Conservation (phyloP, 1,284 basidiomycete species). For the Hymenochaete sp. region DNA sequence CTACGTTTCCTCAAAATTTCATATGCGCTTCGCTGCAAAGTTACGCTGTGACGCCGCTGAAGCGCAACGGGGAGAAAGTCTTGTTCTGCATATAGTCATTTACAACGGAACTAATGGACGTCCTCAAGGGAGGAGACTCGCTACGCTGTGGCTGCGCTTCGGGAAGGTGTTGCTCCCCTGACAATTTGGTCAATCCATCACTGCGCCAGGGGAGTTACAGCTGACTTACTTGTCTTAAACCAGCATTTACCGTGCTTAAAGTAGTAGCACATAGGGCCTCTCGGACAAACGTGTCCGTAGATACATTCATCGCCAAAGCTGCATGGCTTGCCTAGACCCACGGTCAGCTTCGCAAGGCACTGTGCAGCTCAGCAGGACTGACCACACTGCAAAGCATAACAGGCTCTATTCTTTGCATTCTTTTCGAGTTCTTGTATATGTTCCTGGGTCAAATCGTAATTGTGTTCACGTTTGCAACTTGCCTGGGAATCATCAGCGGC, state of each 20-base stretch:
- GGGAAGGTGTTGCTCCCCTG: too few relatives aligned
- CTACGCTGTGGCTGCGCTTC: too few relatives aligned
- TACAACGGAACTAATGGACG: too few relatives aligned
- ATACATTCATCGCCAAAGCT: constrained; percentile 65
- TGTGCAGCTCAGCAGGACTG: not conserved
- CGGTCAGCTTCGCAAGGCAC: not conserved
- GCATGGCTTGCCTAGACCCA: constrained; percentile 48
- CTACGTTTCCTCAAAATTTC: too few relatives aligned
- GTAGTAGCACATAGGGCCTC: constrained; percentile 48
- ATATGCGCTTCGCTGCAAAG: too few relatives aligned
- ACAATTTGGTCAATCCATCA: too few relatives aligned
- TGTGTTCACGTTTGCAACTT: constrained; percentile 72
- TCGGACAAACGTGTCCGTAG: constrained; percentile 76
- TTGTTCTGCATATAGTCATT: too few relatives aligned
- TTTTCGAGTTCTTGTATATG: constrained; percentile 55
- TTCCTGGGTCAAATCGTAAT: constrained; percentile 59
- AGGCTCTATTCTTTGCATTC: constrained; percentile 74
- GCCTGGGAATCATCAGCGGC: constrained; percentile 33
- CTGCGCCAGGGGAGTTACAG: too few relatives aligned
- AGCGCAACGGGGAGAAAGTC: too few relatives aligned
- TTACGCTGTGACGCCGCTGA: too few relatives aligned
- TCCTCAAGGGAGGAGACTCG: too few relatives aligned
- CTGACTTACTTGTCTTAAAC: constrained; percentile 66
- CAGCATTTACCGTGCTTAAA: constrained; percentile 59
- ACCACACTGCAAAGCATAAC: constrained; percentile 61